These are phyloP conservation scores for Cladophialophora carrionii DNA, from an alignment of 2,329 filamentous ascomycete genomes.

Conservation along the genomic window DNA sequence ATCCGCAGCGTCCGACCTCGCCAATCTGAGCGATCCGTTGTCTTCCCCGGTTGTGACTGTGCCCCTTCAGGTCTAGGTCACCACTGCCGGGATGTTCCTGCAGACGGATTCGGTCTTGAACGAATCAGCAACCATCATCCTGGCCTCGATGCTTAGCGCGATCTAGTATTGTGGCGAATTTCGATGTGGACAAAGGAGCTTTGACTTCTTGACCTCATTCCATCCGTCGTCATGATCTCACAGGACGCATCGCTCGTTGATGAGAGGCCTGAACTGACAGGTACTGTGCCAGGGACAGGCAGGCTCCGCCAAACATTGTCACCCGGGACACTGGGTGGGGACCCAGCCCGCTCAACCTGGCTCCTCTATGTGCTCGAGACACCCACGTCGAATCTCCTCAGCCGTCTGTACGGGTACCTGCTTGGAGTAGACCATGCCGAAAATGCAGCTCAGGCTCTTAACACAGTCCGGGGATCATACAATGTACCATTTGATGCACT, in stretches of 20 bases:
- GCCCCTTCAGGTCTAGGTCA: not conserved
- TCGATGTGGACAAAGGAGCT: not conserved
- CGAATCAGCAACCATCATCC: not conserved
- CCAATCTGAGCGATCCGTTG: not conserved
- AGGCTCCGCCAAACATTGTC: not conserved
- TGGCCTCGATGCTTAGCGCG: not conserved
- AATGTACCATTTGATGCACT: not conserved
- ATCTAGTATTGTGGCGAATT: not conserved
- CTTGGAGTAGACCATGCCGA: not conserved
- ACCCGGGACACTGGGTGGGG: not conserved
- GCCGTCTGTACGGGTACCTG: too few relatives aligned
- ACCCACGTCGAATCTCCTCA: not conserved
- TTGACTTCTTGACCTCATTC: conserved; percentile 1
- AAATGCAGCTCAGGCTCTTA: not conserved
- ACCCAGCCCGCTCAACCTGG: not conserved
- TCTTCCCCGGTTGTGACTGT: not conserved
- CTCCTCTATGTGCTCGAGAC: not conserved
- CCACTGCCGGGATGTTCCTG: not conserved
- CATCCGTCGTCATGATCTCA: not conserved
- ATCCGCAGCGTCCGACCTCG: not conserved
- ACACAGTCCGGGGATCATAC: not conserved
- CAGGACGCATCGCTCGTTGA: not conserved
- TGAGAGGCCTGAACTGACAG: not conserved
- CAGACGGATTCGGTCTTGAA: not conserved
- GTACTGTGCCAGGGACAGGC: not conserved